These are phyloP conservation scores for Thraustotheca clavata DNA, from an alignment of 352 stramenopile species.

Conservation along the genomic window DNA sequence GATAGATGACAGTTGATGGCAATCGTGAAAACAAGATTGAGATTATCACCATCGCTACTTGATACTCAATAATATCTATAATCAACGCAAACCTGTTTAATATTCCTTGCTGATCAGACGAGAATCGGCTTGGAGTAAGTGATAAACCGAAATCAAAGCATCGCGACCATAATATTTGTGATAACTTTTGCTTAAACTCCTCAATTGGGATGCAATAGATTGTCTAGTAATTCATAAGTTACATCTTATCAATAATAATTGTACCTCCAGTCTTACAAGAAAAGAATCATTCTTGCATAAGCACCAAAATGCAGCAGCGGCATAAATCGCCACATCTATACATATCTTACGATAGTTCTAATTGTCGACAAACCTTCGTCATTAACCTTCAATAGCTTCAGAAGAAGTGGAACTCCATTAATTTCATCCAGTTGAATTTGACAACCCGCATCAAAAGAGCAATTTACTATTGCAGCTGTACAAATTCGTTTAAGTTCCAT, in stretches of 20 bases:
- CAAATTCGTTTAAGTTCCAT: constrained; percentile 34
- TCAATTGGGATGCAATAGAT: constrained; percentile 57
- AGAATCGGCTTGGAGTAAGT: constrained; percentile 36
- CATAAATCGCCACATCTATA: constrained; percentile 39
- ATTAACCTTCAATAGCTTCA: constrained; percentile 36
- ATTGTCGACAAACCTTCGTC: constrained; percentile 25
- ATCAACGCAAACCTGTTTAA: constrained; percentile 29
- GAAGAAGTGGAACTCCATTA: constrained; percentile 33
- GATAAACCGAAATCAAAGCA: constrained; percentile 41
- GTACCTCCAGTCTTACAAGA: constrained; percentile 58
- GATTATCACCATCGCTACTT: constrained; percentile 39
- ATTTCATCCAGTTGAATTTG: constrained; percentile 57
- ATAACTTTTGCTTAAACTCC: constrained; percentile 40
- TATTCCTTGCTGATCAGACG: constrained; percentile 24
- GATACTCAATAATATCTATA: neutral
- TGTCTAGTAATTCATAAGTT: constrained; percentile 26
- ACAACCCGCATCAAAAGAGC: constrained; percentile 61
- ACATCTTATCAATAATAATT: neutral
- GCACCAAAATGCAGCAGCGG: constrained; percentile 55
- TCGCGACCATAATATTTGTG: constrained; percentile 38
- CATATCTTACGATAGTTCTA: neutral
- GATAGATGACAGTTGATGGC: constrained; percentile 37
- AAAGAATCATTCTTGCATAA: constrained; percentile 52
- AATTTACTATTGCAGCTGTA: constrained; percentile 46
- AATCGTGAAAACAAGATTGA: constrained; percentile 43